Percentiles rank a stretch among this genome's conserved stretches.
phyloP scores from a whole-genome alignment of 129 eudicot genomes.

The Chrysanthemum lavandulifolium region DNA sequence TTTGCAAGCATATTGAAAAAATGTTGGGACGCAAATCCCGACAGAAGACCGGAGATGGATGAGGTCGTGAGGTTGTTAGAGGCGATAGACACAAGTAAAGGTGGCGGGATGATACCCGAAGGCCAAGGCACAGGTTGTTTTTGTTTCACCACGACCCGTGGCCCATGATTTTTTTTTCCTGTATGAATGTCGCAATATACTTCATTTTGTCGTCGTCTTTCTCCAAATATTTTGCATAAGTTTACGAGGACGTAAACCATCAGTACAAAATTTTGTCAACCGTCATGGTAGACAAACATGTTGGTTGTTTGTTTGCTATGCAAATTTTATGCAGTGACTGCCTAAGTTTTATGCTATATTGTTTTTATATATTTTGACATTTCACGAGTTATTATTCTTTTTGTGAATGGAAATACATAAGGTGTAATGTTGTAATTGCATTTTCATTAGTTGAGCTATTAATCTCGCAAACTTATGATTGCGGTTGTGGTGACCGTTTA shows the following conservation, averaged over 20 bases:
- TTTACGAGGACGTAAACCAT: slow-evolving; percentile 34
- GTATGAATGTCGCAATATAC: slow-evolving; percentile 8
- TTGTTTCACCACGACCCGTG: slow-evolving; percentile 61
- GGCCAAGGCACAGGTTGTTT: slow-evolving; percentile 68
- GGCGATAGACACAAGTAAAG: slow-evolving; percentile 84
- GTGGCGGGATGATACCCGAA: slow-evolving; percentile 96
- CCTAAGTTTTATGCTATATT: slow-evolving; percentile 7
- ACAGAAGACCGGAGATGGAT: slow-evolving; percentile 87
- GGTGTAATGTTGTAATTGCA: background rate
- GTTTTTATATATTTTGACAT: background rate
- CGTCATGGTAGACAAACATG: slow-evolving; percentile 26
- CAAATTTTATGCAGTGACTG: slow-evolving; percentile 24
- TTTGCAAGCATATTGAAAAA: slow-evolving; percentile 72
- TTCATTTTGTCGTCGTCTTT: slow-evolving; percentile 1
- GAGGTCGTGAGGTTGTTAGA: slow-evolving; percentile 85
- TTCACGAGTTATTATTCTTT: background rate
- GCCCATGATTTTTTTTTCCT: slow-evolving; percentile 47
- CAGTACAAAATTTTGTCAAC: slow-evolving; percentile 28
- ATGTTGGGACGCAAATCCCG: slow-evolving; percentile 90
- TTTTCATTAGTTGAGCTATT: too few relatives aligned
- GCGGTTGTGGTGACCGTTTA: too few relatives aligned
- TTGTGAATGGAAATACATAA: background rate
- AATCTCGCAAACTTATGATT: too few relatives aligned
- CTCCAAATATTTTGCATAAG: slow-evolving; percentile 28
- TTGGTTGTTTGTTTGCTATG: slow-evolving; percentile 25